A percentile compares a stretch with the other conserved stretches of the same genome.
Conservation (phyloP, 441 rosid species). For the Erodium texanum region DNA sequence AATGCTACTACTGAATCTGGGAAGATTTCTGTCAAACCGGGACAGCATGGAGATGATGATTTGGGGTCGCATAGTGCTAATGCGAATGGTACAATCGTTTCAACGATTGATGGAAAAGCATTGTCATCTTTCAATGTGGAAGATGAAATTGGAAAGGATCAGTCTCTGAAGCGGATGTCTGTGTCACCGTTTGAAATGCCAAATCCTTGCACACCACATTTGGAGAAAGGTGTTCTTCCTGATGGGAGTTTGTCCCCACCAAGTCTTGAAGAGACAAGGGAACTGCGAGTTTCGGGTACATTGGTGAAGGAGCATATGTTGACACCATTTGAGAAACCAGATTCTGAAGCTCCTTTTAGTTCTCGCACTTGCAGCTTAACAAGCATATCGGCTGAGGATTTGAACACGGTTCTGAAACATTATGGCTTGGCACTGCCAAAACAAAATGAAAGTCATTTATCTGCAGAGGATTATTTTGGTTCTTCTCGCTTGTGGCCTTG, state of each 20-base stretch:
- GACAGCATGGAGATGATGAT: constrained; percentile 10
- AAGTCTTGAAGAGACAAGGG: constrained; percentile 14
- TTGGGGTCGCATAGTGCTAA: constrained; percentile 14
- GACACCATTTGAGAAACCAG: constrained; percentile 14
- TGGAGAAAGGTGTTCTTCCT: constrained; percentile 14
- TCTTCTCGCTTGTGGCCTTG: constrained; percentile 51
- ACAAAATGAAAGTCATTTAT: constrained; percentile 26
- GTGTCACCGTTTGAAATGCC: constrained; percentile 14
- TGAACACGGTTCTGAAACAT: constrained; percentile 35
- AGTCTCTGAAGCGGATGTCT: constrained; percentile 16
- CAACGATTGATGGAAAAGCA: constrained; percentile 5
- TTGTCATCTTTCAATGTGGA: constrained; percentile 18
- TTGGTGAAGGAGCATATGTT: constrained; percentile 14
- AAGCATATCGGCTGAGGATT: constrained; percentile 32
- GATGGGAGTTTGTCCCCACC: constrained; percentile 15
- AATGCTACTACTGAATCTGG: constrained; percentile 21
- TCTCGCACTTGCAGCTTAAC: constrained; percentile 14
- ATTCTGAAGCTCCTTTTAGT: constrained; percentile 19
- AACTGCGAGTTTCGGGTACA: constrained; percentile 21
- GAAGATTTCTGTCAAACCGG: constrained; percentile 19
- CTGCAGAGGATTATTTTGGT: constrained; percentile 35
- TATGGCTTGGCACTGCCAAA: constrained; percentile 30
- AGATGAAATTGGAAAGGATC: constrained; percentile 20
- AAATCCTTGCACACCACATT: constrained; percentile 14
- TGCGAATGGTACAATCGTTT: constrained; percentile 15